Evolutionary conservation across 1,284 basidiomycete genomes (phyloP).

Genomic region (Leccinum fallax): DNA sequence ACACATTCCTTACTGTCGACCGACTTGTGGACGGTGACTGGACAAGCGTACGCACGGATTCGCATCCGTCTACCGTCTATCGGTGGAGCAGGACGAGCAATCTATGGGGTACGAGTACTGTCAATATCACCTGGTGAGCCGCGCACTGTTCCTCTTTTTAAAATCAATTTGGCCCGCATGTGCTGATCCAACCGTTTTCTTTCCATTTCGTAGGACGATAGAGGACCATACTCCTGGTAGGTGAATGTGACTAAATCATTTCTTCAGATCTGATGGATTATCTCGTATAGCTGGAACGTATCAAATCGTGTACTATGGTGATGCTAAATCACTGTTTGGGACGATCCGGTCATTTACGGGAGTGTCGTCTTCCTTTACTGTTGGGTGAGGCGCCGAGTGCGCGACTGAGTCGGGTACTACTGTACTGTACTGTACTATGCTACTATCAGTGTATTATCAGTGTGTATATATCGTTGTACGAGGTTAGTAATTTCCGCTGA

Average conservation of each 20-base stretch:
- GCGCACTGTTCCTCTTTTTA: background rate
- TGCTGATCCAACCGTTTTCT: background rate
- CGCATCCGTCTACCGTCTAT: constrained; percentile 78
- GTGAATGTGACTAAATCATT: background rate
- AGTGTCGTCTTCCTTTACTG: constrained; percentile 60
- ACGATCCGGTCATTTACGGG: constrained; percentile 63
- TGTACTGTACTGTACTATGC: background rate
- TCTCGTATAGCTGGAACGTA: constrained; percentile 59
- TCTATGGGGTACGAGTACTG: constrained; percentile 62
- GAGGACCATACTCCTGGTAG: constrained; percentile 52
- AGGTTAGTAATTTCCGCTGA: background rate
- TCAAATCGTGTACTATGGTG: constrained; percentile 72
- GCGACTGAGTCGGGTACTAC: background rate
- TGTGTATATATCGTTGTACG: background rate
- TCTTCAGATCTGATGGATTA: background rate
- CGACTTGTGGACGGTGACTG: constrained; percentile 53
- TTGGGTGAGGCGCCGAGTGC: constrained; percentile 30
- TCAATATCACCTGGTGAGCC: constrained; percentile 64
- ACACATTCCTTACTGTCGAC: constrained; percentile 74
- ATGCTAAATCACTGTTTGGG: constrained; percentile 68
- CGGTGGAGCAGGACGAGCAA: constrained; percentile 64
- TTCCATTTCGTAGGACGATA: constrained; percentile 53
- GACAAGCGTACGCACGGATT: constrained; percentile 68
- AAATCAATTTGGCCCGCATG: background rate
- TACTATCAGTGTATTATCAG: background rate